These are phyloP conservation scores for Debaryomyces subglobosus DNA, from an alignment of 1,139 yeast genomes.

Conservation along the genomic window DNA sequence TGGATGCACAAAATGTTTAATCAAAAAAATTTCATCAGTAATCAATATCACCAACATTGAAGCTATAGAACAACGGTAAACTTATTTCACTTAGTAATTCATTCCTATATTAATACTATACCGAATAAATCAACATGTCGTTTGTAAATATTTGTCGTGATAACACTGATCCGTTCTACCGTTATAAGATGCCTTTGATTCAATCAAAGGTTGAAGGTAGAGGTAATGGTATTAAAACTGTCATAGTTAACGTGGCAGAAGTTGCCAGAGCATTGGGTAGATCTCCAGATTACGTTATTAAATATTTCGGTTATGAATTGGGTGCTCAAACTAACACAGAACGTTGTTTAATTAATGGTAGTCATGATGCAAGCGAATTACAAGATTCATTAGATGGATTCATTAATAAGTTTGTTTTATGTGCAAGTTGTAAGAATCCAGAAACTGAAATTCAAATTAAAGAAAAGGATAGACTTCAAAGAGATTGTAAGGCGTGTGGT, in stretches of 20 bases:
- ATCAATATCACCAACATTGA: not conserved
- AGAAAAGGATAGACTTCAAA: constrained; percentile 74
- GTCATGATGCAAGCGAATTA: constrained; percentile 84
- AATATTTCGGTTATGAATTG: constrained; percentile 93
- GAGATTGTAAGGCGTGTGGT: constrained; percentile 99
- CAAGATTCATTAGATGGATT: constrained; percentile 96
- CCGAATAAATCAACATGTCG: constrained; percentile 56
- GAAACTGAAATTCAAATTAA: constrained; percentile 90
- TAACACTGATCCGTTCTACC: constrained; percentile 96
- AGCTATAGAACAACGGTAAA: not conserved
- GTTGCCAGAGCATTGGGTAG: constrained; percentile 94
- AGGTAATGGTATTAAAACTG: constrained; percentile 99
- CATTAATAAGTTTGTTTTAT: constrained; percentile 87
- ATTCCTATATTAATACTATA: constrained; percentile 1
- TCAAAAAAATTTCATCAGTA: constrained; percentile 10
- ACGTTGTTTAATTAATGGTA: constrained; percentile 92
- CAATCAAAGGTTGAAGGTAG: constrained; percentile 98
- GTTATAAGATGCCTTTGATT: constrained; percentile 98
- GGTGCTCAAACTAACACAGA: constrained; percentile 95
- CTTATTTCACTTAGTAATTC: not conserved
- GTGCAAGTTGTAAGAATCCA: constrained; percentile 96
- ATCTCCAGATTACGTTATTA: constrained; percentile 88
- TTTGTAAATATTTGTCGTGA: constrained; percentile 94
- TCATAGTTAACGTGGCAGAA: constrained; percentile 85
- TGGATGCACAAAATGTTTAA: constrained; percentile 8